Percentiles rank a stretch among this genome's conserved stretches.
Conservation (phyloP, 805 yeast genomes). For the Myxozyma geophila region DNA sequence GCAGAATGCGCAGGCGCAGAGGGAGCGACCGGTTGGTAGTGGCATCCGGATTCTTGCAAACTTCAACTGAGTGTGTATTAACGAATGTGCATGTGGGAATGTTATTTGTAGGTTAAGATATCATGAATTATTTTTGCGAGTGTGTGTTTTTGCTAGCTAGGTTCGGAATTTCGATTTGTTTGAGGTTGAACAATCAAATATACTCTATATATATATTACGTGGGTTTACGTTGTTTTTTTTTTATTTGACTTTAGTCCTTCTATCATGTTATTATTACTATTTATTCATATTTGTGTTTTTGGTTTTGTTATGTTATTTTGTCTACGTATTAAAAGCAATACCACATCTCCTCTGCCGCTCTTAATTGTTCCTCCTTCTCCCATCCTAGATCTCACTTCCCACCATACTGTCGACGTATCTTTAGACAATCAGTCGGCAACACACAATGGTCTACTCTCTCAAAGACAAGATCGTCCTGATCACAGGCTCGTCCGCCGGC, state of each 20-base stretch:
- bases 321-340: neutral
- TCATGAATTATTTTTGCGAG: neutral
- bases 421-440: neutral
- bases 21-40: conserved; percentile 24
- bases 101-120: neutral
- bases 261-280: neutral
- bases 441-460: conserved; percentile 34
- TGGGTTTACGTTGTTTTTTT: neutral
- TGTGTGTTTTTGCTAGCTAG: neutral
- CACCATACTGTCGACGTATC: neutral
- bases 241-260: neutral
- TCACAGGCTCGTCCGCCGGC: conserved; percentile 46
- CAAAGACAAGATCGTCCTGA: conserved; percentile 43
- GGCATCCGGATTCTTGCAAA: conserved; percentile 33
- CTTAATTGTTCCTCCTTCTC: neutral
- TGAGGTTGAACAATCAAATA: neutral
- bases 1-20: neutral
- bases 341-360: neutral
- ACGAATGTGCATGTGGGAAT: neutral
- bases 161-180: neutral
- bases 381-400: neutral
- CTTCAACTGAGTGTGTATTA: conserved; percentile 9
- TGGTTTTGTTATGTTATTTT: neutral
- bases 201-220: neutral
- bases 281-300: neutral